Percentiles rank a stretch among this genome's conserved stretches.
Conservation (phyloP, 345 rosid genomes). For the Nasturtium officinale region DNA sequence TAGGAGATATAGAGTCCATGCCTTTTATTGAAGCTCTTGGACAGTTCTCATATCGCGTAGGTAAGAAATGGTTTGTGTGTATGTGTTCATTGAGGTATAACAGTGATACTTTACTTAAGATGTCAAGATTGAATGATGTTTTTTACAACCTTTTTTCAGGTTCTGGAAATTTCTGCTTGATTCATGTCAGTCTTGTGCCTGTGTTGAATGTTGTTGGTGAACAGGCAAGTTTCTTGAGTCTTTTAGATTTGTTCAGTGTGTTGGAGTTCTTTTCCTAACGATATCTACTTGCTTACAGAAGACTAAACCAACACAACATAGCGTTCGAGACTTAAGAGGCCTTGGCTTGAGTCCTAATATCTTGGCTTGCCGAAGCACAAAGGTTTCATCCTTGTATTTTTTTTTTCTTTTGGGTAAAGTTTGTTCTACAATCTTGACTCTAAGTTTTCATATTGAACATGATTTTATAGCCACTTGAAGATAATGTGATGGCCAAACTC, state of each 20-base stretch:
- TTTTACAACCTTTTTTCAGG: conserved; percentile 46
- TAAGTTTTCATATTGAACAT: conserved; percentile 31
- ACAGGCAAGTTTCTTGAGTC: conserved; percentile 59
- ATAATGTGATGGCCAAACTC: conserved; percentile 79
- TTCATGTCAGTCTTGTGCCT: conserved; percentile 99
- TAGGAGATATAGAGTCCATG: conserved; percentile 99
- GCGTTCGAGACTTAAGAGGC: conserved; percentile 83
- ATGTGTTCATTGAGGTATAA: conserved; percentile 8
- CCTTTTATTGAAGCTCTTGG: conserved; percentile 97
- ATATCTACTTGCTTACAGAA: conserved; percentile 53
- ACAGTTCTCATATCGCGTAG: conserved; percentile 90
- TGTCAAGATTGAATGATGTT: conserved; percentile 11
- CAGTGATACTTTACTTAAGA: not conserved
- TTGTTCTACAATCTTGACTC: not conserved
- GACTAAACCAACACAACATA: conserved; percentile 99
- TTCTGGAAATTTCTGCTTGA: conserved; percentile 82
- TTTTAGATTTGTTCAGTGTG: not conserved
- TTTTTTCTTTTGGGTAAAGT: not conserved
- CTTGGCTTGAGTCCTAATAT: conserved; percentile 87
- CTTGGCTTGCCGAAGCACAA: conserved; percentile 90
- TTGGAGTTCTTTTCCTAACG: conserved; percentile 4
- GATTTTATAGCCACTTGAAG: conserved; percentile 75
- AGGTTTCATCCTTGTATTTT: conserved; percentile 47
- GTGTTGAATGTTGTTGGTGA: conserved; percentile 96
- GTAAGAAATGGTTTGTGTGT: conserved; percentile 49